Evolutionary conservation across 176 grass and related monocot species (phyloP).

Genomic region (Otatea glauca): DNA sequence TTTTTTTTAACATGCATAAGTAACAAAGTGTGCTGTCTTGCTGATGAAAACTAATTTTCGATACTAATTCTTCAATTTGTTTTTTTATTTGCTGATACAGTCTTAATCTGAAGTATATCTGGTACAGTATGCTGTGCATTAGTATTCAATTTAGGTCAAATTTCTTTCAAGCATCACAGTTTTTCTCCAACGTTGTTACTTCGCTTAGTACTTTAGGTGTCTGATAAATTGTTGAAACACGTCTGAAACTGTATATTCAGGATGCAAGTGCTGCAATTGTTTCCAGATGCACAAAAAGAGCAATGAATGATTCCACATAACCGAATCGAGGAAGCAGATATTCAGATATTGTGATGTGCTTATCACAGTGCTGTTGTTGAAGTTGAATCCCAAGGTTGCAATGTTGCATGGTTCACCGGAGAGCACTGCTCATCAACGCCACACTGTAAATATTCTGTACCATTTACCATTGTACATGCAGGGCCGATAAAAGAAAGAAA

Average conservation of each 20-base stretch:
- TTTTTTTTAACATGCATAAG: neutral
- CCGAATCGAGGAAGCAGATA: slow-evolving; percentile 27
- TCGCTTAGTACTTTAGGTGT: neutral
- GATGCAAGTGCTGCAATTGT: slow-evolving; percentile 63
- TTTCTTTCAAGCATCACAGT: slow-evolving; percentile 3
- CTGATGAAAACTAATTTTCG: neutral
- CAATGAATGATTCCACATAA: slow-evolving; percentile 54
- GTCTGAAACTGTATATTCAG: slow-evolving; percentile 48
- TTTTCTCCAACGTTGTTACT: neutral
- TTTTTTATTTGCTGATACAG: neutral
- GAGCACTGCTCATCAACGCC: neutral
- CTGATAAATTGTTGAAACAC: slow-evolving; percentile 5
- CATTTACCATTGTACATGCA: slow-evolving; percentile 3
- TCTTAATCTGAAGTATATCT: neutral
- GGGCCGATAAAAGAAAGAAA: neutral
- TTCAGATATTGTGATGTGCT: neutral
- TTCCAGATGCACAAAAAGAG: slow-evolving; percentile 61
- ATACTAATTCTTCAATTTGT: neutral
- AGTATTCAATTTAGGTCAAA: neutral
- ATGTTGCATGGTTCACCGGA: neutral
- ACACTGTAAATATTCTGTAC: slow-evolving; percentile 46
- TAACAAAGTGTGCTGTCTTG: neutral
- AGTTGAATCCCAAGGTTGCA: neutral
- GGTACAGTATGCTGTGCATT: neutral
- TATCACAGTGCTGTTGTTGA: neutral